Evolutionary conservation across 1,284 basidiomycete species (phyloP).

Genomic region (Amylostereum chailletii): DNA sequence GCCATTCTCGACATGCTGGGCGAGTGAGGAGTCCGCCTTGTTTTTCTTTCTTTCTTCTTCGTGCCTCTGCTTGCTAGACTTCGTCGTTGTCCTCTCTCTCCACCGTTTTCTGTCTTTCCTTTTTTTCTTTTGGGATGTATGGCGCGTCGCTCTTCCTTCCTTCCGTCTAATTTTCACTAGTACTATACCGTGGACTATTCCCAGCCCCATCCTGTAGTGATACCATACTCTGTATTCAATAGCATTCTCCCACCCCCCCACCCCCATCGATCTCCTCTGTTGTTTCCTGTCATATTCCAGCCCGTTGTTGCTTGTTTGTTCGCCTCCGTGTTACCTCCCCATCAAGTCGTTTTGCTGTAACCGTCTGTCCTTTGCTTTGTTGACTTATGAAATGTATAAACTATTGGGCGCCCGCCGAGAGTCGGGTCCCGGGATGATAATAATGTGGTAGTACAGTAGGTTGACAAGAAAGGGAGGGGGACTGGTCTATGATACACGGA

Average conservation of each 20-base stretch:
- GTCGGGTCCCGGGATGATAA: no score
- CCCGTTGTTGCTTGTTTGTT: no score
- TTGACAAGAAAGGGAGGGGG: no score
- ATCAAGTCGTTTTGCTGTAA: no score
- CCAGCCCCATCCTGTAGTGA: constrained; percentile 11
- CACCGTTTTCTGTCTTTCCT: not conserved
- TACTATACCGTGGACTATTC: constrained; percentile 10
- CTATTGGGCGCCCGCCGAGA: no score
- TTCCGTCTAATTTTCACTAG: not conserved
- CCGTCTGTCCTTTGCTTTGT: no score
- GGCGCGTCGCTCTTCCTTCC: constrained; percentile 1
- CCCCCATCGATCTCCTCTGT: no score
- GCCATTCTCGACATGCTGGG: constrained; percentile 15
- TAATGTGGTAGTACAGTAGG: no score
- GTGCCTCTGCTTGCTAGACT: not conserved
- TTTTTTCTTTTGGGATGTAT: constrained; percentile 4
- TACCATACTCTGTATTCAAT: constrained; percentile 12
- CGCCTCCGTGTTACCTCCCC: no score
- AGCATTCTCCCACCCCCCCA: not conserved
- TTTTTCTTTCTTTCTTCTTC: constrained; percentile 4
- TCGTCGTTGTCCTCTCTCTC: not conserved
- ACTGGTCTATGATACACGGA: no score
- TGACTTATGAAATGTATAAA: no score
- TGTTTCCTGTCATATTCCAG: no score
- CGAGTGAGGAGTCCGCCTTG: not conserved